A percentile compares a stretch with the other conserved stretches of the same genome.
phyloP scores from a whole-genome alignment of 495 filamentous ascomycete genomes.

The Schizothecium vesticola region DNA sequence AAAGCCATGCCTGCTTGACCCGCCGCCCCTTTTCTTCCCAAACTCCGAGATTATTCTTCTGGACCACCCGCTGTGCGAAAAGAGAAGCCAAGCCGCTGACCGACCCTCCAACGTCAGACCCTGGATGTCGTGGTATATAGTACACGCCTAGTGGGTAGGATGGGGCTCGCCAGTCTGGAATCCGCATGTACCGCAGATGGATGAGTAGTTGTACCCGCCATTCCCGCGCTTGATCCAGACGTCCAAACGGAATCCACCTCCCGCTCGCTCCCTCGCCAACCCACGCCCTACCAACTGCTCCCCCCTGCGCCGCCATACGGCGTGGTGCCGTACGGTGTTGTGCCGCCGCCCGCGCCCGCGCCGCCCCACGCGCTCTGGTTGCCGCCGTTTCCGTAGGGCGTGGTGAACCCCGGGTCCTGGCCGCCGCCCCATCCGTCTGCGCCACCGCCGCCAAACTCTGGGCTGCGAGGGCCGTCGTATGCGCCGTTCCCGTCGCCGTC shows the following conservation, averaged over 20 bases:
- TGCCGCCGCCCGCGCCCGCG: constrained; percentile 47
- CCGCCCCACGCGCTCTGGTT: constrained; percentile 62
- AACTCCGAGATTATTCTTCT: not conserved
- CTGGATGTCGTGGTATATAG: not conserved
- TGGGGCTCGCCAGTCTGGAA: not conserved
- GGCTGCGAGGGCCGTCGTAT: constrained; percentile 57
- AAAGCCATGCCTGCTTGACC: not conserved
- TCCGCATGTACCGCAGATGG: not conserved
- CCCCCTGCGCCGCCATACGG: constrained; percentile 27
- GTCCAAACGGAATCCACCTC: not conserved
- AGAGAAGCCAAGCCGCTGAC: not conserved
- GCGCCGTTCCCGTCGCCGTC: constrained; percentile 51
- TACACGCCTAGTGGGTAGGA: not conserved
- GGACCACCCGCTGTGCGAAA: not conserved
- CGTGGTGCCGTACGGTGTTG: constrained; percentile 54
- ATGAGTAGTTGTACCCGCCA: not conserved
- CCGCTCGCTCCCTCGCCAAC: no score
- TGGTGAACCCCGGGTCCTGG: constrained; percentile 65
- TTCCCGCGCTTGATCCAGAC: not conserved
- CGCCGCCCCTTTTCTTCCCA: not conserved
- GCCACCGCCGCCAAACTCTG: constrained; percentile 54
- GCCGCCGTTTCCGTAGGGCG: constrained; percentile 60
- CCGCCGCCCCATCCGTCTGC: constrained; percentile 36
- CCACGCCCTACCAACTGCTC: not conserved
- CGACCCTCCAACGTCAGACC: not conserved